A percentile compares a stretch with the other conserved stretches of the same genome.
These are phyloP conservation scores for Monilinia vaccinii-corymbosi DNA, from an alignment of 2,329 filamentous ascomycete species.

Conservation along the genomic window DNA sequence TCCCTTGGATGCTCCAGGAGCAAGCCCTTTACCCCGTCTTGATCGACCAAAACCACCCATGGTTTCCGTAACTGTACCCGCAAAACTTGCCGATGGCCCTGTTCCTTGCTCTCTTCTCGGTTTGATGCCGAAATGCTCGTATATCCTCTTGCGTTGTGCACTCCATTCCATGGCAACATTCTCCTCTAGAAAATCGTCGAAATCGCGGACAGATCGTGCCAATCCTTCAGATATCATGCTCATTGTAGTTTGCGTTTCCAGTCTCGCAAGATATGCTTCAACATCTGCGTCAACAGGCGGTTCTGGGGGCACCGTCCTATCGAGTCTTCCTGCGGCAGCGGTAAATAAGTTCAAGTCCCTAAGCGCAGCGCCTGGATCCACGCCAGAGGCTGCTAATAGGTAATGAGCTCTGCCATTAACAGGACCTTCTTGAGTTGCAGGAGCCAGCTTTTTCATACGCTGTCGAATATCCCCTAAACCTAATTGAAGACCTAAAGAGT, in stretches of 20 bases:
- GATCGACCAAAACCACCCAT: constrained; percentile 51
- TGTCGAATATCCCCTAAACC: constrained; percentile 85
- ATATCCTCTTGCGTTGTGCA: constrained; percentile 82
- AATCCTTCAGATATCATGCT: constrained; percentile 90
- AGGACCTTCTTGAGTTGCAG: constrained; percentile 43
- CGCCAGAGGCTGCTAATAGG: constrained; percentile 83
- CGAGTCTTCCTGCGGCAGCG: constrained; percentile 39
- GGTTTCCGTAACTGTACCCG: constrained; percentile 33
- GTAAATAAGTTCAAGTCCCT: constrained; percentile 79
- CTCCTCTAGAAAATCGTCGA: constrained; percentile 88
- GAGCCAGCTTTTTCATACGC: constrained; percentile 69
- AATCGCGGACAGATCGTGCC: constrained; percentile 79
- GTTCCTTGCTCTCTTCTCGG: constrained; percentile 38
- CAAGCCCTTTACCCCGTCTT: constrained; percentile 39
- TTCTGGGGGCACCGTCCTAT: constrained; percentile 33
- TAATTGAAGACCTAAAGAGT: constrained; percentile 82
- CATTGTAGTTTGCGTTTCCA: constrained; percentile 84
- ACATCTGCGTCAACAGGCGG: constrained; percentile 53
- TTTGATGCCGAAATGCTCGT: constrained; percentile 90
- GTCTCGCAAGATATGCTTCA: constrained; percentile 70
- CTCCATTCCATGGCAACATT: constrained; percentile 96
- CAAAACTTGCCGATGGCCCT: constrained; percentile 21
- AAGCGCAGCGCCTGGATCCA: constrained; percentile 77
- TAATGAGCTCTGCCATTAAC: constrained; percentile 69
- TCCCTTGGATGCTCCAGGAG: constrained; percentile 28